Base-by-base conservation (phyloP, 2,329 filamentous ascomycete species). In the Paecilomyces niveus region DNA sequence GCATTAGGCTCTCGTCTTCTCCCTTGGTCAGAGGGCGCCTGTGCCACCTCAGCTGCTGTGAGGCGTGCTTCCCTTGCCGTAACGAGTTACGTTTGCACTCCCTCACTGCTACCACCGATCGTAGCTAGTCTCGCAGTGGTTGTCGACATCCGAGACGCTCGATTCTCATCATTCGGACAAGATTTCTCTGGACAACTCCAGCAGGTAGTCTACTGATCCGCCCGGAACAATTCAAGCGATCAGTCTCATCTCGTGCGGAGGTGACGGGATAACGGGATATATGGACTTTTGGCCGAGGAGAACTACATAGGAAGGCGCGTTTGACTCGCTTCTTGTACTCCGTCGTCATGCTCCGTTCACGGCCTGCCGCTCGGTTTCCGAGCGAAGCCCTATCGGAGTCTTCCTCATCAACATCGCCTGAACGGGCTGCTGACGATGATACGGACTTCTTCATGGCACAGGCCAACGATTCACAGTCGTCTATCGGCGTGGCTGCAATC, bases 401-500 rank as follows among this genome's bases (percentile, higher is more conserved):
- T 26, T 79, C 77, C 11, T 72, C 72, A 2, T 76, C 75, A 24
- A 75, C 73, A 39, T 79, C 77, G n/a, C 76, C 77, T 31, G 76
- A 78, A 65, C 76, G 76, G 57, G 85, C 88, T 56, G 85, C 85
- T 71, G 89, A 91, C 70, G 91, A 95, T 75, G 93, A 97, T 76
- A 96, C 92, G 65, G 93, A 97, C 76, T 96, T 94, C 75, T 94
- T 94, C 74, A 88, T 89, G 72, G 84, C 83, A 58, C 88, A 89
- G 64, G 75, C 81, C 67, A 96, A 97, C 78, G 93, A 97, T 77
- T 97, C 93, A 3, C 85, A 94, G 72, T 97, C 93, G 0, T 97
- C 93, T 0, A 83, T 97, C 58, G 92, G 91, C 56, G 85, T 91
- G 33, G 89, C 89, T 53, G 88, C 89, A 60, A 83, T 91, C 59